Evolutionary conservation across 169 alveolate genomes (phyloP), one percentile per base, ranked within the genome.

Genomic region (Eimeria falciformis): DNA sequence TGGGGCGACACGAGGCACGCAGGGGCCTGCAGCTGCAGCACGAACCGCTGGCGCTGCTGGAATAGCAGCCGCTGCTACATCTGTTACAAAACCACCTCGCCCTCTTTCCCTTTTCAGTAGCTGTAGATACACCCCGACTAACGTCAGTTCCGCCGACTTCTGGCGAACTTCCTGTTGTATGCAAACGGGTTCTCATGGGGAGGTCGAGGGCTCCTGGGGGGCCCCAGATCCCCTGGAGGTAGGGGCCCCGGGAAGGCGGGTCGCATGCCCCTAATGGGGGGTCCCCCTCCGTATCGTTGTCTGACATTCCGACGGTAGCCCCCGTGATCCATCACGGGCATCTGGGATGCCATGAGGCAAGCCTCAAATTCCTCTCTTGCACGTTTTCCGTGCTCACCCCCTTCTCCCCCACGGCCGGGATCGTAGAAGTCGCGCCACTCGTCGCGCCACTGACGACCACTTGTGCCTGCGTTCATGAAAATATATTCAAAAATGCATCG

Each of bases 361-460:
- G 85, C 85, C 0, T 75, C 85, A 11, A 75, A 18, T n/a, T 75
- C 85, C 56, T 75, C 85, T 75, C 89, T n/a, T 11, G 75, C 83
- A 23, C 92, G 40, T 50, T 78, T 53, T 27, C 73, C 78, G 3
- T 58, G 77, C 62, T 87, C 81, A 11, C 86, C 58, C 23, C 92
- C 92, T n/a, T 87, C 86, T 11, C 92, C 92, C 7, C 92, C 92
- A 1, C 92, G 55, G 21, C 92, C 92, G 1, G 71, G 77, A 43
- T 87, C 92, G 68, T 87, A 87, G 62, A 68, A 78, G 14, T 87
- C 92, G 25, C 92, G 71, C 58, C 81, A 87, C 29, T 87, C 92
- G 40, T 87, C 92, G 40, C 92, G 81, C 92, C 92, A 87, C 68
- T 87, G 92, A 1, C 92, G 85, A 5, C 92, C 92, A 40, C 75